These are phyloP conservation scores for Trichomonascus vanleenenianus DNA, from an alignment of 805 yeast genomes.

Conservation along the genomic window DNA sequence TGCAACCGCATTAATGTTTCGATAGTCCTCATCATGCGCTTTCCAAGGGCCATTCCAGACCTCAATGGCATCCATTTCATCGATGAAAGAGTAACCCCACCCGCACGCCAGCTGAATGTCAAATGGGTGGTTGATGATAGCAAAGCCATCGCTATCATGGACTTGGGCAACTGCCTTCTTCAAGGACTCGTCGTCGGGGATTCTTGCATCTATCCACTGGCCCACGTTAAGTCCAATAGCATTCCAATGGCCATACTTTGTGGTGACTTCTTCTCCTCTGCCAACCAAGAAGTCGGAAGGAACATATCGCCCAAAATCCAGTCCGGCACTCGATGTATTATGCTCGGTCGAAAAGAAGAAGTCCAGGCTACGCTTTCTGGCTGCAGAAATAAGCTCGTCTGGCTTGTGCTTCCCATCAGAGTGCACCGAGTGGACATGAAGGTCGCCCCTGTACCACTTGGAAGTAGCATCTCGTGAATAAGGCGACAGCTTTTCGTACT, in stretches of 20 bases:
- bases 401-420: conserved; percentile 7
- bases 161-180: conserved; percentile 5
- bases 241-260: conserved; percentile 12
- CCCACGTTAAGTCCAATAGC: conserved; percentile 8
- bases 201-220: conserved; percentile 10
- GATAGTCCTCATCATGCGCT: conserved; percentile 4
- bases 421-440: conserved; percentile 10
- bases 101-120: conserved; percentile 8
- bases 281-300: conserved; percentile 8
- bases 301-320: conserved; percentile 7
- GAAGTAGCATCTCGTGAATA: not conserved
- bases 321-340: conserved; percentile 10
- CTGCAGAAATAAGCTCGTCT: conserved; percentile 5
- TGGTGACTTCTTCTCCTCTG: conserved; percentile 13
- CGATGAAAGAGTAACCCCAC: conserved; percentile 5
- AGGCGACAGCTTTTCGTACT: not conserved
- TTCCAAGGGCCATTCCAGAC: conserved; percentile 15
- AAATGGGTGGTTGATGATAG: conserved; percentile 11
- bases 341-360: conserved; percentile 14
- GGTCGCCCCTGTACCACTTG: conserved; percentile 11
- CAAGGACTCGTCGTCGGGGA: conserved; percentile 2
- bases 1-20: conserved; percentile 7
- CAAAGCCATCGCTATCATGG: conserved; percentile 7
- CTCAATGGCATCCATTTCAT: conserved; percentile 12
- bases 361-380: conserved; percentile 5